A percentile compares a stretch with the other conserved stretches of the same genome.
phyloP scores from a whole-genome alignment of 148 eudicot species.

The Suaeda aralocaspica region DNA sequence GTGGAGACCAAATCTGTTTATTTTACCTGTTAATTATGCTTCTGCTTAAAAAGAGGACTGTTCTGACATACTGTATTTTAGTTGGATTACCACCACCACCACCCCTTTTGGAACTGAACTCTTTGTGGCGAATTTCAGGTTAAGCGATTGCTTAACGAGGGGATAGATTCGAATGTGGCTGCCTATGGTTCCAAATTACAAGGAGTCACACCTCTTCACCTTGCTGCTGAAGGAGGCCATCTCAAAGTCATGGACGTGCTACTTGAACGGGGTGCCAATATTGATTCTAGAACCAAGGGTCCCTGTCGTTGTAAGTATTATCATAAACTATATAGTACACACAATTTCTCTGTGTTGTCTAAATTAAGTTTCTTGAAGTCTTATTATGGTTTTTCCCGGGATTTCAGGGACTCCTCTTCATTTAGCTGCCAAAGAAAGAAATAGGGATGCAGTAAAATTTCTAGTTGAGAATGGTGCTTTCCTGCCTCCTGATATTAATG shows the following conservation, averaged over 20 bases:
- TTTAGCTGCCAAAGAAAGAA: conserved; percentile 83
- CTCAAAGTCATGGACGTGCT: conserved; percentile 82
- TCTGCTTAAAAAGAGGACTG: too few species aligned
- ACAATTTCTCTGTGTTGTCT: not conserved
- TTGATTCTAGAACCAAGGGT: conserved; percentile 95
- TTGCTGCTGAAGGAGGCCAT: conserved; percentile 96
- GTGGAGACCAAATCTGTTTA: not conserved
- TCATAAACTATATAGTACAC: not conserved
- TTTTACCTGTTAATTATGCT: not conserved
- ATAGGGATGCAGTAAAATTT: conserved; percentile 74
- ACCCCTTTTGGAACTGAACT: not conserved
- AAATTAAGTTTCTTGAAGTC: not conserved
- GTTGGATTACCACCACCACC: too few species aligned
- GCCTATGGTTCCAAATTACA: conserved; percentile 85
- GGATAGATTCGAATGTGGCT: conserved; percentile 81
- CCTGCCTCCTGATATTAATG: conserved; percentile 81
- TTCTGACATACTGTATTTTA: not conserved
- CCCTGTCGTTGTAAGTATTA: conserved; percentile 84
- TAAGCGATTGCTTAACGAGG: conserved; percentile 71
- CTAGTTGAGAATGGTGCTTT: conserved; percentile 92
- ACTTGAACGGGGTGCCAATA: conserved; percentile 88
- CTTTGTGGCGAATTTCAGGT: conserved; percentile 41
- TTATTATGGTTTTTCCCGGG: not conserved
- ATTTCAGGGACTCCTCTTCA: conserved; percentile 95
- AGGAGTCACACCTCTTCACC: conserved; percentile 96